Evolutionary conservation across 1,139 yeast genomes (phyloP).

Genomic region (Kodamaea fungicola): DNA sequence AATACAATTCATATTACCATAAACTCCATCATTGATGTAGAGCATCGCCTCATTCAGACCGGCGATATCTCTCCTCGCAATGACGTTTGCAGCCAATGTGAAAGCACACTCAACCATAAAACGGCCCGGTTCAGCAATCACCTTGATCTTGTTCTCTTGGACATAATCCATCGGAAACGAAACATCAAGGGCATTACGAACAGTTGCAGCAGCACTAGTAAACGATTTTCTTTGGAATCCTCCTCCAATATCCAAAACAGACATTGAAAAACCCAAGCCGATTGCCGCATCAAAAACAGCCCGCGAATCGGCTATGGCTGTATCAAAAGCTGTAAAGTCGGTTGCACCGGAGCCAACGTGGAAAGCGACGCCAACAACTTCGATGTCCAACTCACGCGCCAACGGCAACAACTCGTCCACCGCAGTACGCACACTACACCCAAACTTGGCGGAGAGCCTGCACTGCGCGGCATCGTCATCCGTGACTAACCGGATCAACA

Average conservation of each 20-base stretch:
- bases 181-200: conserved; percentile 52
- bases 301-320: conserved; percentile 73
- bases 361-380: conserved; percentile 84
- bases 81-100: conserved; percentile 78
- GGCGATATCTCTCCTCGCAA: conserved; percentile 64
- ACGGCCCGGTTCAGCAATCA: conserved; percentile 95
- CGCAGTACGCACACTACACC: conserved; percentile 65
- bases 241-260: conserved; percentile 84
- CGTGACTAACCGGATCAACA: conserved; percentile 80
- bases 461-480: conserved; percentile 90
- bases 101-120: conserved; percentile 84
- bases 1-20: conserved; percentile 93
- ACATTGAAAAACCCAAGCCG: conserved; percentile 29
- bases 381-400: conserved; percentile 60
- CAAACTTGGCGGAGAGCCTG: conserved; percentile 84
- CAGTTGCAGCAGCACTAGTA: conserved; percentile 54
- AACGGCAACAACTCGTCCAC: conserved; percentile 50
- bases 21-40: conserved; percentile 92
- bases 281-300: conserved; percentile 62
- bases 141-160: conserved; percentile 34
- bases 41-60: conserved; percentile 40
- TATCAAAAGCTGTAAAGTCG: conserved; percentile 63
- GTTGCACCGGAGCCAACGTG: conserved; percentile 95
- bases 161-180: conserved; percentile 50
- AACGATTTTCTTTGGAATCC: conserved; percentile 79